Evolutionary conservation across 2,329 filamentous ascomycete species (phyloP).

Genomic region (Clonostachys byssicola): DNA sequence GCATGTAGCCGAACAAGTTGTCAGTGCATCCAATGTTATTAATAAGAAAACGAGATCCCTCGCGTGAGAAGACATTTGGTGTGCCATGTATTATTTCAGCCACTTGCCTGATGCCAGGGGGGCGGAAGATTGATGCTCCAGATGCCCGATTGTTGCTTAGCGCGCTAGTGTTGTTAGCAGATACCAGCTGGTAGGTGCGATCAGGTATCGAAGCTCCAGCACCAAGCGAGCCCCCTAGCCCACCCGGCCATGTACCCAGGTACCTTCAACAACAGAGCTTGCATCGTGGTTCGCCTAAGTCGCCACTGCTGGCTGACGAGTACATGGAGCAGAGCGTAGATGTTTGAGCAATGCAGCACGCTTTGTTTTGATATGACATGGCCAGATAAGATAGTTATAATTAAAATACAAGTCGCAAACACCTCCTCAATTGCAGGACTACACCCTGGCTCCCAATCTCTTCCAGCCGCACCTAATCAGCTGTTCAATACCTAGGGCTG

Average conservation of each 20-base stretch:
- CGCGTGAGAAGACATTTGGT: neutral
- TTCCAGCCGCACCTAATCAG: no score
- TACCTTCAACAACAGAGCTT: no score
- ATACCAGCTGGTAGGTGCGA: neutral
- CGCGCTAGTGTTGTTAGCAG: neutral
- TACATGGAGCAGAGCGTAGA: no score
- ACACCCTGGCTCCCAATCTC: no score
- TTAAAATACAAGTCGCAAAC: no score
- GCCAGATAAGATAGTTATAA: no score
- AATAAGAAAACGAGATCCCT: neutral
- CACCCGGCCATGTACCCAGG: neutral
- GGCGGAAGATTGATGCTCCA: constrained; percentile 23
- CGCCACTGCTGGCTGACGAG: no score
- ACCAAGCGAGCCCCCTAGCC: neutral
- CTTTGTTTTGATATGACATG: no score
- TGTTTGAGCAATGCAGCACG: no score
- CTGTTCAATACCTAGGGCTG: no score
- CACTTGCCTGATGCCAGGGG: constrained; percentile 4
- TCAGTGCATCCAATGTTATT: neutral
- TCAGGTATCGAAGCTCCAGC: neutral
- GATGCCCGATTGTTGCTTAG: neutral
- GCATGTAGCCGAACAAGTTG: neutral
- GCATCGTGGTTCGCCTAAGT: no score
- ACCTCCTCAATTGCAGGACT: no score
- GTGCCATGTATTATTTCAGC: neutral